Percentiles rank a stretch among this genome's conserved stretches.
phyloP scores from a whole-genome alignment of 805 yeast genomes.

The Candida pseudoglaebosa region DNA sequence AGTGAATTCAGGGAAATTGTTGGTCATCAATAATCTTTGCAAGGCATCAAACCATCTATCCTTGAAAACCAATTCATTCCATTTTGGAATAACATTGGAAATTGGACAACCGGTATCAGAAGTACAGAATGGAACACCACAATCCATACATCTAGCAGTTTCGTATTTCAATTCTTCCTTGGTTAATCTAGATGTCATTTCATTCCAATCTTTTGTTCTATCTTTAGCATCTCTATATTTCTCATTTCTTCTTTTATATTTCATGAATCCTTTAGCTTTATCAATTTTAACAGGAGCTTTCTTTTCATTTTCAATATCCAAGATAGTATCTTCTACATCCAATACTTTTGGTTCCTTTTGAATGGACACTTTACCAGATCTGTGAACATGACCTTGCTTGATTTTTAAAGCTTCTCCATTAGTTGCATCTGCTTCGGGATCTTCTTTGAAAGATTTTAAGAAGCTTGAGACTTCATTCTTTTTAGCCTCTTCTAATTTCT shows the following conservation, averaged over 20 bases:
- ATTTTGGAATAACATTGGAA: constrained; percentile 94
- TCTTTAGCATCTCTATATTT: constrained; percentile 73
- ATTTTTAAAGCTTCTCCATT: constrained; percentile 76
- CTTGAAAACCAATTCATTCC: constrained; percentile 94
- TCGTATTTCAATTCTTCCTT: constrained; percentile 85
- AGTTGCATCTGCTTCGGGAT: constrained; percentile 80
- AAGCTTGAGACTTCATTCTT: constrained; percentile 61
- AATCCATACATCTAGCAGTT: constrained; percentile 98
- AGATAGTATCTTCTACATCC: constrained; percentile 86
- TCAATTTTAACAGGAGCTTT: constrained; percentile 64
- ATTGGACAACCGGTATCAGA: constrained; percentile 98
- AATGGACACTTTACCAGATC: constrained; percentile 20
- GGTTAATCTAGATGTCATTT: constrained; percentile 73
- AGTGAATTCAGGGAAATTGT: constrained; percentile 97
- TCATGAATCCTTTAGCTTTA: constrained; percentile 87
- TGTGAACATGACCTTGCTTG: constrained; percentile 47
- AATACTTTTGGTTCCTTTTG: constrained; percentile 73
- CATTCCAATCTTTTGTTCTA: constrained; percentile 89
- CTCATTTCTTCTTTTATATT: constrained; percentile 86
- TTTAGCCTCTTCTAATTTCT: constrained; percentile 59
- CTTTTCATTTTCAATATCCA: constrained; percentile 62
- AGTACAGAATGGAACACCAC: constrained; percentile 99
- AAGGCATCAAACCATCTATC: constrained; percentile 94
- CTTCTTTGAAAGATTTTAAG: constrained; percentile 71
- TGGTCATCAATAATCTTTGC: constrained; percentile 88